Evolutionary conservation across 2,329 filamentous ascomycete genomes (phyloP).

Genomic region (Xylaria sp.): DNA sequence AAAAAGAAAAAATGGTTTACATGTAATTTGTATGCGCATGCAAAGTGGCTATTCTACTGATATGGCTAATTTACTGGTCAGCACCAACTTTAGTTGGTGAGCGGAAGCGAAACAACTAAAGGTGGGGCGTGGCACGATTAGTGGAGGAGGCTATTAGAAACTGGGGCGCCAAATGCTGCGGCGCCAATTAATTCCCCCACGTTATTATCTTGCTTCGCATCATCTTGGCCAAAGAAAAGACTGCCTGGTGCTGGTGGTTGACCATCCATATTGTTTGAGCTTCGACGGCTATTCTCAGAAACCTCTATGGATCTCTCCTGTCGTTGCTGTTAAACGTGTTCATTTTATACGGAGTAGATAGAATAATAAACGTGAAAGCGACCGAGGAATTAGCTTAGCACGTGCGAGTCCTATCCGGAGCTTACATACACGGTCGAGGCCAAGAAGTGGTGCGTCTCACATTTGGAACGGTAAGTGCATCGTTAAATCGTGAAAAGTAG

Average conservation of each 20-base stretch:
- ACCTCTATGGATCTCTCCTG: conserved; percentile 48
- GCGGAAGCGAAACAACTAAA: no score
- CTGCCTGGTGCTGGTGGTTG: not conserved
- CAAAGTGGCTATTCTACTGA: no score
- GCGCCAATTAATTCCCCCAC: not conserved
- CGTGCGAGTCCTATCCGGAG: conserved; percentile 48
- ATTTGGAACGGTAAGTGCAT: not conserved
- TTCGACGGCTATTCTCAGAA: conserved; percentile 17
- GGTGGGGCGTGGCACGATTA: no score
- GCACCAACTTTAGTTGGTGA: no score
- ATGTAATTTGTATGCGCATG: no score
- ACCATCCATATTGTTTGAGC: not conserved
- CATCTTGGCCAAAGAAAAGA: not conserved
- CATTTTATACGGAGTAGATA: no score
- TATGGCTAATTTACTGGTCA: no score
- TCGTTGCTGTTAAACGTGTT: conserved; percentile 50
- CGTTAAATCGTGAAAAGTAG: not conserved
- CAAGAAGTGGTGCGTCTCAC: conserved; percentile 43
- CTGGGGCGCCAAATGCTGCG: no score
- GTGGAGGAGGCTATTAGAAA: no score
- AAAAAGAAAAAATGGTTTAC: no score
- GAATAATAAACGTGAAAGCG: conserved; percentile 44
- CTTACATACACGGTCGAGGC: conserved; percentile 49
- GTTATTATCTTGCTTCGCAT: not conserved
- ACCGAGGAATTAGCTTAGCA: conserved; percentile 47